Evolutionary conservation across 306 rosid species (phyloP), one percentile per base, ranked within the genome.

Genomic region (Quercus variabilis): DNA sequence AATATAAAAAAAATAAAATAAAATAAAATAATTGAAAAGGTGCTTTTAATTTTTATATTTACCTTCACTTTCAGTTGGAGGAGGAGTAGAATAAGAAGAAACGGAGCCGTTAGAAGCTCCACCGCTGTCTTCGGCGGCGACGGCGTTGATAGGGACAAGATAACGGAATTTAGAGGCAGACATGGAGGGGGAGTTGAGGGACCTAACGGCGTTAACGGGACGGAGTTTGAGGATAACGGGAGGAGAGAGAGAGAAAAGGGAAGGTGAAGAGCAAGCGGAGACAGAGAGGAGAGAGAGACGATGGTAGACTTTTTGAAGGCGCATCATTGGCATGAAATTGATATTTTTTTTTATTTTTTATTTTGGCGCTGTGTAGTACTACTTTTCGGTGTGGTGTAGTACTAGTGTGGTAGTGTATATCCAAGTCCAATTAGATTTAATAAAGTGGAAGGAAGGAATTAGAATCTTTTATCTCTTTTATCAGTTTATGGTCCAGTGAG

Each of bases 51-150:
- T 52, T 28, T 10, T 21, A 51, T 74, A 25, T 79, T 76, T 46
- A 95, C 99, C 99, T 72, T 95, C 97, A 55, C 89, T 87, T 21
- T 90, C 89, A 49, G 41, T 10, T 17, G 57, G 62, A 76, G 85
- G 33, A 23, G 65, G 55, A 78, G 81, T 60, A 18, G 86, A 5
- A 46, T 92, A 10, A 19, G 86, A 60, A 18, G 93, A 85, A 67
- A 43, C 80, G n/a, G 94, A 56, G 55, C 86, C 81, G 79, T 84
- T 85, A 59, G 91, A 56, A 57, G 83, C 86, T 41, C 89, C 89
- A 65, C 59, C 86, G 41, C 79, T 64, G 33, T 88, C 85, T 76
- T 90, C 91, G 26, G 87, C 80, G 38, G 72, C 51, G 12, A 73
- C 55, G 56, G 93, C 93, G 80, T 68, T 73, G 75, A 87, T 21